Evolutionary conservation across 129 eudicot species (phyloP).

Genomic region (Arctium lappa): DNA sequence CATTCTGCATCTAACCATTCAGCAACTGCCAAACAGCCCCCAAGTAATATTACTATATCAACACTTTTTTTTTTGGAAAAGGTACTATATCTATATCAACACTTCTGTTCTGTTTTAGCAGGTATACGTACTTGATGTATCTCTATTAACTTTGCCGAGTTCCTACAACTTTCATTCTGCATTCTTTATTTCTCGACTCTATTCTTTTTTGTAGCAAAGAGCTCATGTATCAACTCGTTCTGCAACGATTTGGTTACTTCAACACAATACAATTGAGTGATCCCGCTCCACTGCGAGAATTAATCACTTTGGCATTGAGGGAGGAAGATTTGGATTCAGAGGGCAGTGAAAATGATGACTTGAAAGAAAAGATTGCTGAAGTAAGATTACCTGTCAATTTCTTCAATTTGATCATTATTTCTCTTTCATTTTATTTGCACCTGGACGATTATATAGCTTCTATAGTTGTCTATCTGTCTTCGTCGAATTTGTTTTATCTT

Average conservation of each 20-base stretch:
- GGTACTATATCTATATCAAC: background rate
- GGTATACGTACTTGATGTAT: background rate
- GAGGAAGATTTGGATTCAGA: conserved; percentile 78
- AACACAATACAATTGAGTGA: conserved; percentile 93
- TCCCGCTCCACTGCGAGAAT: conserved; percentile 68
- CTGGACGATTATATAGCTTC: background rate
- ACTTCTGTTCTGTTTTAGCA: background rate
- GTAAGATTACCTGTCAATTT: conserved; percentile 35
- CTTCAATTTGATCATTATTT: conserved; percentile 3
- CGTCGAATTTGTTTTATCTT: background rate
- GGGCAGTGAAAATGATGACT: conserved; percentile 54
- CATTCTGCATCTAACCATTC: too few species aligned
- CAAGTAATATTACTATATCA: too few species aligned
- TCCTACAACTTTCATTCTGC: background rate
- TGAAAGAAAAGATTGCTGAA: conserved; percentile 72
- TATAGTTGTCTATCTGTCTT: background rate
- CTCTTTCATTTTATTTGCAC: background rate
- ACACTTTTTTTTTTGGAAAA: too few species aligned
- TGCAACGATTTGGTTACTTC: conserved; percentile 90
- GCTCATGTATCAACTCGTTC: conserved; percentile 96
- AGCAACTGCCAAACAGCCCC: too few species aligned
- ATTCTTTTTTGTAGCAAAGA: conserved; percentile 67
- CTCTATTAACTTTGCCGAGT: background rate
- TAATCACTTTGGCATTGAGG: conserved; percentile 69
- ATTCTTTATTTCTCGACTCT: background rate